Base-by-base conservation (phyloP, 2,329 filamentous ascomycete species). In the Ophiosphaerella herpotricha region DNA sequence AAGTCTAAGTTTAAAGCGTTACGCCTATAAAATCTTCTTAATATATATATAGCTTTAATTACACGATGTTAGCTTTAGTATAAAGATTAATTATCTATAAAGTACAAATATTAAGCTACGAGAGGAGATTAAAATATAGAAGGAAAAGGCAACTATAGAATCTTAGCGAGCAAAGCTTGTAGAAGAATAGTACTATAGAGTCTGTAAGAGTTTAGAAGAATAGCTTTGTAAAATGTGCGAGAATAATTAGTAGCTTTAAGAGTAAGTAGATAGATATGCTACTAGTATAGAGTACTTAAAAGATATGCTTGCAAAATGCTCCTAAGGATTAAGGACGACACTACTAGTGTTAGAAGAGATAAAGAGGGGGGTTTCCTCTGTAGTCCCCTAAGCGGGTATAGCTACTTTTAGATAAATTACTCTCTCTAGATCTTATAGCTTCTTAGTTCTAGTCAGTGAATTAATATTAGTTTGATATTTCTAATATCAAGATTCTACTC, bases 121-220 rank as follows among this genome's bases (percentile, higher is more conserved):
- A 50, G 41, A 53, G 24, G 47, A 53, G 46, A 50, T 50, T 29
- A 35, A 53, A 53, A 34, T 34, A 45, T 53, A 24, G 46, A 50
- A 53, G 50, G 32, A 52, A 38, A 53, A 53, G 47, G 50, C 46
- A 50, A 53, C 46, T 34, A 50, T 4, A 31, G 49, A 52, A 52
- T 52, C 49, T 52, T 31, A 48, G 49, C 45, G 39, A 52, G 49
- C 49, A 23, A 52, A 52, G 49, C 49, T 53, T 48, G 24, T 26
- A 53, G 50, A 53, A 53, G 50, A 50, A 46, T 32, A 53, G 47
- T 38, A 21, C 18, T 21, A 3, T 3, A 21, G 18, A 21, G 18
- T 21, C 18, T 5, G 18, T 21, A 21, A 21, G 18, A 21, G 18
- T 21, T 21, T 21, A 3, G 18, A 21, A 21, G 50, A 50, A 46